Conservation (phyloP, 164 flowering plant species). For the Umbilicus rupestris region DNA sequence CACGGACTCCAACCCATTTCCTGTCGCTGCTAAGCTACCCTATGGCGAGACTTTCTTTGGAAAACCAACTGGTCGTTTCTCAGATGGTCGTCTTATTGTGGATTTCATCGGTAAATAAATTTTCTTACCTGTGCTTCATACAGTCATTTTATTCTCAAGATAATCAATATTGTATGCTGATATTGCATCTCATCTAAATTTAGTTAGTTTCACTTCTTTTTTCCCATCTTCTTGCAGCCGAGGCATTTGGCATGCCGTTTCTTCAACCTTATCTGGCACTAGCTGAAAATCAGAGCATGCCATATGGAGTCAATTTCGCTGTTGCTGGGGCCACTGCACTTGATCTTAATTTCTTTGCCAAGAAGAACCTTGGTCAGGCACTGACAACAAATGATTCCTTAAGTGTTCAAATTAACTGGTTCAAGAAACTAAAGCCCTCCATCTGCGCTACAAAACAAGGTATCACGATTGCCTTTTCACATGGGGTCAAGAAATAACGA, state of each 20-base stretch:
- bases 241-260: constrained; percentile 39
- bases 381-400: constrained; percentile 31
- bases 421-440: constrained; percentile 34
- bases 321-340: constrained; percentile 57
- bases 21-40: constrained; percentile 28
- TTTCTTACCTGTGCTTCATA: too few relatives aligned
- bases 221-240: constrained; percentile 25
- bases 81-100: constrained; percentile 44
- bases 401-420: constrained; percentile 43
- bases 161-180: not conserved
- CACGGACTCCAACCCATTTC: constrained; percentile 23
- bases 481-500: not conserved
- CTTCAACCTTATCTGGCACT: constrained; percentile 34
- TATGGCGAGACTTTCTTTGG: constrained; percentile 45
- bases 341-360: constrained; percentile 22
- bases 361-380: constrained; percentile 6
- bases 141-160: not conserved
- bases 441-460: constrained; percentile 33
- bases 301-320: constrained; percentile 48
- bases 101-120: constrained; percentile 42
- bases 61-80: constrained; percentile 44
- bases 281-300: constrained; percentile 8
- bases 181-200: not conserved
- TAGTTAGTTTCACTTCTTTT: not conserved
- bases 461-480: constrained; percentile 7